Base-by-base conservation (phyloP, 139 green algal species). In the Coelastrella sp. region DNA sequence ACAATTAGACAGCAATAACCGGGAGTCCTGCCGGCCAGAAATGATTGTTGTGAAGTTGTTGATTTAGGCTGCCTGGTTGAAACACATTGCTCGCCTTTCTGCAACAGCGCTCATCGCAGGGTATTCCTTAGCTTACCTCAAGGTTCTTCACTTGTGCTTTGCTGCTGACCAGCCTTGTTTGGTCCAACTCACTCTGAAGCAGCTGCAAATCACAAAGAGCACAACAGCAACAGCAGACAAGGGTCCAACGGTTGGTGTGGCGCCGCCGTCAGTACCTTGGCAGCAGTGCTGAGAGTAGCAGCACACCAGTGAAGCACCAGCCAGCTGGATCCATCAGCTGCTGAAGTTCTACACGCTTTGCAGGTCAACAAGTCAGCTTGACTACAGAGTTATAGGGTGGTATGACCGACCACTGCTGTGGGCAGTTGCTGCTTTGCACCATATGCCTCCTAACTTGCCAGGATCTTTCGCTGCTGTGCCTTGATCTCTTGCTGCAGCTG, bases 181-280 rank as follows among this genome's bases (percentile, higher is more conserved):
- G 11, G 23, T 74, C 38, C 32, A 72, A 37, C 76, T 71, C 76
- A 45, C 27, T 15, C 37, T 74, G 76, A 3, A 72, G 76, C 57
- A 83, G 53, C 57, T 74, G 76, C 38, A n/a, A n/a, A n/a, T n/a
- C n/a, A n/a, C n/a, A n/a, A n/a, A n/a, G n/a, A n/a, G n/a, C n/a
- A n/a, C n/a, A n/a, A n/a, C n/a, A n/a, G n/a, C n/a, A n/a, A n/a
- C n/a, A n/a, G n/a, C n/a, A n/a, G n/a, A n/a, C n/a, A n/a, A n/a
- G n/a, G n/a, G n/a, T n/a, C n/a, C n/a, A n/a, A n/a, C n/a, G n/a
- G n/a, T n/a, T n/a, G n/a, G n/a, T n/a, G n/a, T n/a, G n/a, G n/a
- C n/a, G n/a, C n/a, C n/a, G n/a, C n/a, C n/a, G n/a, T n/a, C n/a
- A n/a, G n/a, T n/a, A n/a, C n/a, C n/a, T n/a, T n/a, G n/a, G n/a